Percentiles rank a stretch among this genome's conserved stretches.
Evolutionary conservation across 768 basidiomycete genomes (phyloP).

Genomic region (Jaapia argillacea): DNA sequence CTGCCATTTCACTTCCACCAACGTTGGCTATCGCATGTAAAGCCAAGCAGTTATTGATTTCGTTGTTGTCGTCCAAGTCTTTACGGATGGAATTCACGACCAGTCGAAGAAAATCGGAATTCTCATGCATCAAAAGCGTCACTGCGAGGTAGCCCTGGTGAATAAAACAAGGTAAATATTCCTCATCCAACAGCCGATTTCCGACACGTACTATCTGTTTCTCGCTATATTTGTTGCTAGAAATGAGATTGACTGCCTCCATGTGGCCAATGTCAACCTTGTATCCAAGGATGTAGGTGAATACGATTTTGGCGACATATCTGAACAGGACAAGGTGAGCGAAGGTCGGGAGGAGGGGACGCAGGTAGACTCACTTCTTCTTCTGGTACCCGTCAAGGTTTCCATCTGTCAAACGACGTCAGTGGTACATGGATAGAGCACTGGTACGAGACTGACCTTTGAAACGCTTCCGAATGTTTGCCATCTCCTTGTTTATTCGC

Average conservation of each 20-base stretch:
- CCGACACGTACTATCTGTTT: slow-evolving; percentile 83
- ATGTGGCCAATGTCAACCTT: slow-evolving; percentile 98
- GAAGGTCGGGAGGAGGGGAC: slow-evolving; percentile 1
- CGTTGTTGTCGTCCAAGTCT: slow-evolving; percentile 89
- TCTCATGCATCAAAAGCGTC: slow-evolving; percentile 96
- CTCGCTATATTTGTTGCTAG: slow-evolving; percentile 92
- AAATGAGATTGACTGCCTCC: slow-evolving; percentile 98
- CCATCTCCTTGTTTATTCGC: slow-evolving; percentile 99
- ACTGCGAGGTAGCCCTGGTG: slow-evolving; percentile 92
- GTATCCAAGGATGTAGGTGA: slow-evolving; percentile 98
- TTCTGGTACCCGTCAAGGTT: slow-evolving; percentile 87
- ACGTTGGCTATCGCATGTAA: slow-evolving; percentile 98
- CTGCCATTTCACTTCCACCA: slow-evolving; percentile 97
- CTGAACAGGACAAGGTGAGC: slow-evolving; percentile 25
- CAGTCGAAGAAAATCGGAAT: slow-evolving; percentile 90
- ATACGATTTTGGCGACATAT: slow-evolving; percentile 98
- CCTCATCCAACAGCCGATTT: not conserved
- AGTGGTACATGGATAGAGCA: not conserved
- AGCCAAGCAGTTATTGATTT: slow-evolving; percentile 92
- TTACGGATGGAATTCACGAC: slow-evolving; percentile 98
- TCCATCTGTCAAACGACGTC: slow-evolving; percentile 41
- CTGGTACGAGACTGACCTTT: slow-evolving; percentile 48
- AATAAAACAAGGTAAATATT: slow-evolving; percentile 6
- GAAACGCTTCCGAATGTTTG: slow-evolving; percentile 98
- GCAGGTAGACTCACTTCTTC: slow-evolving; percentile 57